Evolutionary conservation across 2,329 filamentous ascomycete species (phyloP).

Genomic region (Curvularia sp.): DNA sequence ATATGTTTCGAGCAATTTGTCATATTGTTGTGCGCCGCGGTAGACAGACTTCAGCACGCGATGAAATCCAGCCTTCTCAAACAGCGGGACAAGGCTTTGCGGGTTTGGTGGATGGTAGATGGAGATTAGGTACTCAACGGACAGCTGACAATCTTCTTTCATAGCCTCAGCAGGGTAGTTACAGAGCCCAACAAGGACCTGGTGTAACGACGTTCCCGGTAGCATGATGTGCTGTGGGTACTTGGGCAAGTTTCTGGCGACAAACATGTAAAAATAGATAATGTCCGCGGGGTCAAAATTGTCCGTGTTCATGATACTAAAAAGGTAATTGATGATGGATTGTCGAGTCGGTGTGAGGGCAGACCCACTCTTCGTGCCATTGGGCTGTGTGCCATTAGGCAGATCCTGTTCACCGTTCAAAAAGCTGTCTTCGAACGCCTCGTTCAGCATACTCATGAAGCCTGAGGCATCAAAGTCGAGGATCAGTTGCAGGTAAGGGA

Average conservation of each 20-base stretch:
- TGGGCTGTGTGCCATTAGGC: conserved; percentile 59
- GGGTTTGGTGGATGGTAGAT: conserved; percentile 90
- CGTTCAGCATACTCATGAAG: conserved; percentile 93
- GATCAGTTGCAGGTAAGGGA: conserved; percentile 83
- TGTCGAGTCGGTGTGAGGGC: conserved; percentile 74
- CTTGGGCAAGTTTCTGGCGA: conserved; percentile 93
- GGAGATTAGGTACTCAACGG: conserved; percentile 91
- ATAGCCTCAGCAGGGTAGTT: conserved; percentile 81
- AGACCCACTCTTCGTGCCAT: conserved; percentile 58
- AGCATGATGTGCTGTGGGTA: conserved; percentile 95
- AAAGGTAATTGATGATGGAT: conserved; percentile 87
- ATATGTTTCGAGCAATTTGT: conserved; percentile 78
- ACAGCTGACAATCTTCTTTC: conserved; percentile 94
- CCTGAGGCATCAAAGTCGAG: conserved; percentile 89
- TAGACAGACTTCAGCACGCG: conserved; percentile 92
- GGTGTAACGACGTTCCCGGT: conserved; percentile 82
- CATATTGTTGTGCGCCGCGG: conserved; percentile 78
- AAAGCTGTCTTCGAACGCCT: conserved; percentile 95
- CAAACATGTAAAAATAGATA: conserved; percentile 98
- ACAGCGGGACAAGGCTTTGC: conserved; percentile 74
- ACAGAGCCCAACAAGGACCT: conserved; percentile 82
- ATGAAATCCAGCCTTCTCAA: conserved; percentile 83
- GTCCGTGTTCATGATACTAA: conserved; percentile 83
- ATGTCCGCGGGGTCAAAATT: conserved; percentile 82
- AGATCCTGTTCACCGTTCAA: conserved; percentile 80